Percentiles rank a stretch among this genome's conserved stretches.
Evolutionary conservation across 2,329 filamentous ascomycete species (phyloP).

Genomic region (Fusarium zealandicum): DNA sequence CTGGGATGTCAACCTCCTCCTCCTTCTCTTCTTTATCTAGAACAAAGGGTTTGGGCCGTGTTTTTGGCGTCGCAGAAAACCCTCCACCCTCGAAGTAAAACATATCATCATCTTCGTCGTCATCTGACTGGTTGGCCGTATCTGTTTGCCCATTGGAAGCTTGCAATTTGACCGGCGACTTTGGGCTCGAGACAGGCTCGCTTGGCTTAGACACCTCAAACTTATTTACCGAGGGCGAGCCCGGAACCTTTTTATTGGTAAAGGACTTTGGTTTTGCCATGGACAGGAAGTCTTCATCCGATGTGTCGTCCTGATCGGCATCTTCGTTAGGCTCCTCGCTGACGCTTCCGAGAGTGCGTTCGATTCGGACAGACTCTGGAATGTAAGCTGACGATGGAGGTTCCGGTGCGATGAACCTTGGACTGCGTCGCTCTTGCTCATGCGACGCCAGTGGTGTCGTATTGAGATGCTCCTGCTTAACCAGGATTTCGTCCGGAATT

Average conservation of each 20-base stretch:
- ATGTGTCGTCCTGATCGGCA: constrained; percentile 44
- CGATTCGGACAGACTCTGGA: constrained; percentile 28
- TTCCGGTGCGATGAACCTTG: constrained; percentile 23
- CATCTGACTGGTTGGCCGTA: constrained; percentile 10
- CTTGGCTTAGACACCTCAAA: constrained; percentile 8
- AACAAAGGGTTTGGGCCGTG: constrained; percentile 36
- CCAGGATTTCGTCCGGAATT: constrained; percentile 39
- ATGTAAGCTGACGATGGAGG: constrained; percentile 24
- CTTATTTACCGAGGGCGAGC: constrained; percentile 26
- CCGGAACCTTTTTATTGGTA: constrained; percentile 37
- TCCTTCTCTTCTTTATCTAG: constrained; percentile 33
- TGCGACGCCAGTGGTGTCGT: constrained; percentile 11
- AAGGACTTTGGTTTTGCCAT: constrained; percentile 49
- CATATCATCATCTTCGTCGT: constrained; percentile 49
- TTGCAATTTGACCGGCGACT: constrained; percentile 12
- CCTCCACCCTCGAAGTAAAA: constrained; percentile 56
- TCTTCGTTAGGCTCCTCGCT: constrained; percentile 41
- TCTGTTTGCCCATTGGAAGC: constrained; percentile 1
- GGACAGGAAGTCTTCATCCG: constrained; percentile 52
- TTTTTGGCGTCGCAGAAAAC: constrained; percentile 42
- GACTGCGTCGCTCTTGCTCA: constrained; percentile 5
- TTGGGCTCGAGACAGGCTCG: constrained; percentile 3
- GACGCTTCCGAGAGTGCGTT: constrained; percentile 34
- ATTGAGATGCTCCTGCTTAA: constrained; percentile 28
- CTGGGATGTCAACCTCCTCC: constrained; percentile 46